These are phyloP conservation scores for Colletotrichum navitas DNA, from an alignment of 2,329 filamentous ascomycete genomes.

Conservation along the genomic window DNA sequence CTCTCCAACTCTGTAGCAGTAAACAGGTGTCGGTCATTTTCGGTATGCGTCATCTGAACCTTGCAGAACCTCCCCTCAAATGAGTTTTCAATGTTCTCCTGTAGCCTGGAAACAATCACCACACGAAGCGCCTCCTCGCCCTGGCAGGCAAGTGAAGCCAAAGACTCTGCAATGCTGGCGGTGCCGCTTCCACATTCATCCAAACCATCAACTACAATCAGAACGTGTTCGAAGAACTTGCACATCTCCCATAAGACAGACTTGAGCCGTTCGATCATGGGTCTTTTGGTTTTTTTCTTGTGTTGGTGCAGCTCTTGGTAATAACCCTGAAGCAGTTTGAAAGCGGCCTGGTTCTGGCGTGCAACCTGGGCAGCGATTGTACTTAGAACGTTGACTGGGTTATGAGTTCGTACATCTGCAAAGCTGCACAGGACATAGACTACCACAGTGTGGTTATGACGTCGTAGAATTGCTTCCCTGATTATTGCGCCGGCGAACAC, in stretches of 20 bases:
- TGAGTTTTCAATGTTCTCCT: neutral
- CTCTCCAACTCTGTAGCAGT: slow-evolving; percentile 1
- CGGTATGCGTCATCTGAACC: neutral
- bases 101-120: neutral
- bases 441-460: neutral
- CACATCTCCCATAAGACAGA: neutral
- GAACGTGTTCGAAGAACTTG: neutral
- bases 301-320: neutral
- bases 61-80: neutral
- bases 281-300: neutral
- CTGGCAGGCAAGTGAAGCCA: neutral
- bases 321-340: neutral
- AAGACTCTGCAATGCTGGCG: neutral
- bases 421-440: neutral
- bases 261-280: neutral
- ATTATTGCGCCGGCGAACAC: neutral
- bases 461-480: neutral
- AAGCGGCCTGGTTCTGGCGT: neutral
- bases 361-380: slow-evolving; percentile 9
- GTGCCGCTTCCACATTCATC: neutral
- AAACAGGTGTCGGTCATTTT: neutral
- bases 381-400: neutral
- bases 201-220: slow-evolving; percentile 10
- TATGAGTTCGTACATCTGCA: neutral
- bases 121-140: neutral